Evolutionary conservation across 768 basidiomycete species (phyloP).

Genomic region (Artomyces pyxidatus): DNA sequence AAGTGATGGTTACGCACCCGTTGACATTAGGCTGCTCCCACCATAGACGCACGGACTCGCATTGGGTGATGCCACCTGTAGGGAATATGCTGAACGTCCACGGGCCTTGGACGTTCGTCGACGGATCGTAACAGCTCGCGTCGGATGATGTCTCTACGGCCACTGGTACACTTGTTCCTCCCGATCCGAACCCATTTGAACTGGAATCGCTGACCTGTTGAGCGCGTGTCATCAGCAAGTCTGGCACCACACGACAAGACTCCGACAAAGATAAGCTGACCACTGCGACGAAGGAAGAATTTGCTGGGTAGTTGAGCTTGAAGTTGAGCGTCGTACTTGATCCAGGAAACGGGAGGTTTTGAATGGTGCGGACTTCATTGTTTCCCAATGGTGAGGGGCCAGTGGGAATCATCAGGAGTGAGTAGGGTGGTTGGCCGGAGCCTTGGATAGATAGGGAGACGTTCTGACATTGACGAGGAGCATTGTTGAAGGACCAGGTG

Average conservation of each 20-base stretch:
- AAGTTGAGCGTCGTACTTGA: conserved; percentile 37
- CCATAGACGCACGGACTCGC: conserved; percentile 53
- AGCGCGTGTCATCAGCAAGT: not conserved
- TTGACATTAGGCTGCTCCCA: conserved; percentile 47
- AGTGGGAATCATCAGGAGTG: conserved; percentile 56
- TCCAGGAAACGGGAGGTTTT: conserved; percentile 44
- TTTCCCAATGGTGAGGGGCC: conserved; percentile 55
- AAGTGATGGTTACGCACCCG: conserved; percentile 34
- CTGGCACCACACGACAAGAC: not conserved
- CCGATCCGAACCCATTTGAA: conserved; percentile 52
- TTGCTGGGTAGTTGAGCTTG: conserved; percentile 52
- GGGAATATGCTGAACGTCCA: conserved; percentile 61
- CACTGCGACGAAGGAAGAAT: conserved; percentile 70
- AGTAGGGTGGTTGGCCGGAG: conserved; percentile 59
- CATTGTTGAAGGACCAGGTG: conserved; percentile 33
- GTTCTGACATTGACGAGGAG: conserved; percentile 60
- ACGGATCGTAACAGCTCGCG: conserved; percentile 51
- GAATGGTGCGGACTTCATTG: conserved; percentile 56
- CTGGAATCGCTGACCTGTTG: conserved; percentile 50
- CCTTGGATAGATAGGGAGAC: conserved; percentile 54
- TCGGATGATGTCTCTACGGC: conserved; percentile 44
- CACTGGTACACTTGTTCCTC: conserved; percentile 66
- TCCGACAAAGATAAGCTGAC: conserved; percentile 44
- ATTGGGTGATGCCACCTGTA: conserved; percentile 57
- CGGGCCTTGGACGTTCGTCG: conserved; percentile 35